These are phyloP conservation scores for Stephania japonica DNA, from an alignment of 164 flowering plant genomes.

Conservation along the genomic window DNA sequence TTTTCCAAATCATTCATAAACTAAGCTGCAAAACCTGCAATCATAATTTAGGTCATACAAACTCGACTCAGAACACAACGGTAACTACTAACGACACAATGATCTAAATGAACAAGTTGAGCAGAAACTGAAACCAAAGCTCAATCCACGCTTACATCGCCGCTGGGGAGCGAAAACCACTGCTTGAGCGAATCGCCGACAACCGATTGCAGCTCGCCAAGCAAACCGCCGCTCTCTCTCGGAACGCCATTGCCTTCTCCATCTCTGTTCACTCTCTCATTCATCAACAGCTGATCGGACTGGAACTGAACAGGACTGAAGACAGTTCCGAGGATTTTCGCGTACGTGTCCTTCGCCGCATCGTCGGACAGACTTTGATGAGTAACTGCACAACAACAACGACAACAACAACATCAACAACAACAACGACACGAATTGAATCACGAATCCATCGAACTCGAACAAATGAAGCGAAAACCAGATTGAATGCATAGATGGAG, in stretches of 20 bases:
- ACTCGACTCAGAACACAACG: neutral
- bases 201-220: conserved; percentile 19
- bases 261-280: conserved; percentile 19
- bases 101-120: neutral
- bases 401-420: neutral
- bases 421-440: neutral
- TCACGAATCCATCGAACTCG: neutral
- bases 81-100: neutral
- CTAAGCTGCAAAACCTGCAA: neutral
- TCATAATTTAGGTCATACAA: neutral
- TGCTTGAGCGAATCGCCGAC: conserved; percentile 30
- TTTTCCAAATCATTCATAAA: neutral
- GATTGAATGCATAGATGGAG: neutral
- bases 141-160: conserved; percentile 38
- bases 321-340: conserved; percentile 66
- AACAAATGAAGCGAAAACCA: neutral
- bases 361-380: conserved; percentile 54
- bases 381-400: conserved; percentile 41
- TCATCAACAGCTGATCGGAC: conserved; percentile 25
- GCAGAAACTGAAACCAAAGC: too few species aligned
- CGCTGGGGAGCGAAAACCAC: conserved; percentile 43
- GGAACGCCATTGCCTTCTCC: conserved; percentile 11
- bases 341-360: conserved; percentile 65
- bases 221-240: conserved; percentile 17
- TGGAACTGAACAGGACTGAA: conserved; percentile 80